Evolutionary conservation across 768 basidiomycete genomes (phyloP).

Genomic region (Mycena pura): DNA sequence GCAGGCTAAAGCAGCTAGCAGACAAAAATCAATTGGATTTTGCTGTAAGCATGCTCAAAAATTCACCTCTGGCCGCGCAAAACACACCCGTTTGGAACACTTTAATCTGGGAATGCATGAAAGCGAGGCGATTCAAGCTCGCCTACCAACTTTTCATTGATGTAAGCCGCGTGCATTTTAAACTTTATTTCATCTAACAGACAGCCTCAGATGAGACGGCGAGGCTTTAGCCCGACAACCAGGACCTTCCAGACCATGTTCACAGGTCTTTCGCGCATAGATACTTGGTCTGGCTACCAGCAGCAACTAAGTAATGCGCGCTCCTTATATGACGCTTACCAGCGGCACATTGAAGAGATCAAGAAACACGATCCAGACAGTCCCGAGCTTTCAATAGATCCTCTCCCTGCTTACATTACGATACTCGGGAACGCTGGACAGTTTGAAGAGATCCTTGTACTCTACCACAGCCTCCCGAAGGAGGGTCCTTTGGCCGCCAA

Average conservation of each 20-base stretch:
- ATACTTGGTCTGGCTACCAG: conserved; percentile 62
- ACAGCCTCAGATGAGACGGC: conserved; percentile 76
- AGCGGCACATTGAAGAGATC: conserved; percentile 55
- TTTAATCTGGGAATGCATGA: conserved; percentile 70
- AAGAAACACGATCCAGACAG: conserved; percentile 55
- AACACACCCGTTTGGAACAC: conserved; percentile 84
- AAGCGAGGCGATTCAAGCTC: conserved; percentile 60
- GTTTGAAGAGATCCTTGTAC: conserved; percentile 75
- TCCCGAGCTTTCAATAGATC: conserved; percentile 53
- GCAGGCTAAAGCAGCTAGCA: conserved; percentile 64
- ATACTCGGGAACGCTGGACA: conserved; percentile 66
- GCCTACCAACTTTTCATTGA: conserved; percentile 74
- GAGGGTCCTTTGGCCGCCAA: conserved; percentile 69
- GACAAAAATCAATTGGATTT: conserved; percentile 61
- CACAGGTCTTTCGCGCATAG: conserved; percentile 64
- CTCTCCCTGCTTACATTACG: conserved; percentile 68
- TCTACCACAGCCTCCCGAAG: conserved; percentile 72
- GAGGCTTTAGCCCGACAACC: conserved; percentile 73
- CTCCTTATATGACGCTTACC: conserved; percentile 64
- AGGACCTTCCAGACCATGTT: conserved; percentile 77
- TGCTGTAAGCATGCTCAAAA: conserved; percentile 72
- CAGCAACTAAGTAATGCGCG: conserved; percentile 71
- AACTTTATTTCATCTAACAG: conserved; percentile 7
- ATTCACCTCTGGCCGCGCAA: conserved; percentile 73
- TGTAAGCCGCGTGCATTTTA: conserved; percentile 45